phyloP scores from a whole-genome alignment of 1,284 basidiomycete species.

The Stygiomarasmius scandens region DNA sequence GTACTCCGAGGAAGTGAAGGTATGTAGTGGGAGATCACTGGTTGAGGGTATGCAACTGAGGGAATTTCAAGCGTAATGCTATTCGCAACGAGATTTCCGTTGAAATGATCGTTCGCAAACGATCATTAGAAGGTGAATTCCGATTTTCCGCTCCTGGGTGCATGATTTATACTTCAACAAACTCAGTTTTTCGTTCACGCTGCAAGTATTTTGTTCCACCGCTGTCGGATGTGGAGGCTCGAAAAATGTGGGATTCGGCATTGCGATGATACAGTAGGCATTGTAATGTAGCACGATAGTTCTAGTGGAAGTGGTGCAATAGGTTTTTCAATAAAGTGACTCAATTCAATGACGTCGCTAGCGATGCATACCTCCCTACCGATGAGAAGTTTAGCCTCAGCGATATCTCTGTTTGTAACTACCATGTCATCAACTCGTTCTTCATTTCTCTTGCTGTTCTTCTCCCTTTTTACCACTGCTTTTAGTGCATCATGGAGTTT shows the following conservation, averaged over 20 bases:
- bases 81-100: slow-evolving; percentile 79
- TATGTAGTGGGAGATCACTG: slow-evolving; percentile 35
- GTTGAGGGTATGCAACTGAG: not conserved
- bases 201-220: slow-evolving; percentile 84
- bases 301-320: too few relatives aligned
- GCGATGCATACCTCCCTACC: slow-evolving; percentile 1
- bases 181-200: slow-evolving; percentile 77
- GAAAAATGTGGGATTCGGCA: slow-evolving; percentile 72
- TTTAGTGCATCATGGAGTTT: not conserved
- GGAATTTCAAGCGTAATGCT: slow-evolving; percentile 64
- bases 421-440: not conserved
- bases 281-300: not conserved
- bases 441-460: not conserved
- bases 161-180: slow-evolving; percentile 1
- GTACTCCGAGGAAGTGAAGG: slow-evolving; percentile 78
- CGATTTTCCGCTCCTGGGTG: slow-evolving; percentile 10
- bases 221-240: slow-evolving; percentile 58
- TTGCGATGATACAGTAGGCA: slow-evolving; percentile 19
- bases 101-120: slow-evolving; percentile 78
- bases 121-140: slow-evolving; percentile 75
- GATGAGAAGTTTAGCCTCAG: slow-evolving; percentile 4
- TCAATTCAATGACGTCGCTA: slow-evolving; percentile 4
- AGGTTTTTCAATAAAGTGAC: not conserved
- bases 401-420: slow-evolving; percentile 5
- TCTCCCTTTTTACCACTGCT: not conserved